Percentiles rank a stretch among this genome's conserved stretches.
Evolutionary conservation across 2,329 filamentous ascomycete genomes (phyloP).

Genomic region (Lecanosticta acicola): DNA sequence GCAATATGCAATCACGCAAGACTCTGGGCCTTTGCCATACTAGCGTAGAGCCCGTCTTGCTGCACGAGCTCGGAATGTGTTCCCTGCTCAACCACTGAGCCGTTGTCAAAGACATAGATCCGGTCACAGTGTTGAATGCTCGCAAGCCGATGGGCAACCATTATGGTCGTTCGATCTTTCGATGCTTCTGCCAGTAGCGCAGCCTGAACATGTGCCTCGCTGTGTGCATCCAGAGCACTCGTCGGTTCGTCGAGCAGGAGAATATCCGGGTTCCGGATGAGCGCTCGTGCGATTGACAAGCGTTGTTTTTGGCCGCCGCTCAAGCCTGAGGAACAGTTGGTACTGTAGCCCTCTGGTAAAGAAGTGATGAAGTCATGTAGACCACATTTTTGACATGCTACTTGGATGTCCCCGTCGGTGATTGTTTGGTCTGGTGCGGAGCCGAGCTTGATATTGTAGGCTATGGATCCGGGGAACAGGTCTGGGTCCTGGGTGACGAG

Average conservation of each 20-base stretch:
- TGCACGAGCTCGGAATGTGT: conserved; percentile 51
- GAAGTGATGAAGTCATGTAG: conserved; percentile 45
- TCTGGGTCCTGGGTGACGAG: conserved; percentile 44
- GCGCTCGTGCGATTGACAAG: conserved; percentile 42
- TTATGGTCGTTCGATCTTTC: conserved; percentile 56
- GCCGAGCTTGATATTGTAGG: conserved; percentile 42
- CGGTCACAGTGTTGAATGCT: conserved; percentile 73
- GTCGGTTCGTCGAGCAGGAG: conserved; percentile 45
- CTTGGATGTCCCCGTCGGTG: conserved; percentile 28
- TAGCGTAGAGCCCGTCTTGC: conserved; percentile 38
- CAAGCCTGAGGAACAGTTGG: conserved; percentile 37
- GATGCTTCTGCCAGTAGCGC: conserved; percentile 37
- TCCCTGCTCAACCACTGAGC: conserved; percentile 57
- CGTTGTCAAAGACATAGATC: conserved; percentile 72
- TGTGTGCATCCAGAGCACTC: conserved; percentile 43
- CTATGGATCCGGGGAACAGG: conserved; percentile 41
- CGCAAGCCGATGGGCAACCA: conserved; percentile 70
- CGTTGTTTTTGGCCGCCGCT: conserved; percentile 45
- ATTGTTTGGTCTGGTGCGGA: conserved; percentile 22
- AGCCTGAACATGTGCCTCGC: conserved; percentile 39
- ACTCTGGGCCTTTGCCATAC: conserved; percentile 35
- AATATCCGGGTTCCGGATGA: conserved; percentile 43
- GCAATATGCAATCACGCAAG: conserved; percentile 19
- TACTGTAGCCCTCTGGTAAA: conserved; percentile 44
- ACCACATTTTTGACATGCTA: conserved; percentile 39